Evolutionary conservation across 495 filamentous ascomycete species (phyloP).

Genomic region (Sabuloglossum arenarium): DNA sequence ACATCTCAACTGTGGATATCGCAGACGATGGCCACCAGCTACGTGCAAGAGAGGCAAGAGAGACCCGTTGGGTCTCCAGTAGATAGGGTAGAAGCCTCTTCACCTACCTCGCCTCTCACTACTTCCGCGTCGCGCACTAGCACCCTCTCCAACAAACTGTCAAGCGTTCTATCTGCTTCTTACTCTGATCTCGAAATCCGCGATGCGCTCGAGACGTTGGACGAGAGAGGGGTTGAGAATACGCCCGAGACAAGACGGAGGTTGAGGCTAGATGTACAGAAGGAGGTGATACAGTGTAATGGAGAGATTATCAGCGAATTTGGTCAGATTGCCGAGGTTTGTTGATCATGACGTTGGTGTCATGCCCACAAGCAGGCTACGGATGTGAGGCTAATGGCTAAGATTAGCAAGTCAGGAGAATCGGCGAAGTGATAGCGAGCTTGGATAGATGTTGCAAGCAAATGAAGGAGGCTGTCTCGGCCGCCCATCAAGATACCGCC

Average conservation of each 20-base stretch:
- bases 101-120: background rate
- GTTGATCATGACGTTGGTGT: background rate
- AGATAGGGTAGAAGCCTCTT: background rate
- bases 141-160: slow-evolving; percentile 54
- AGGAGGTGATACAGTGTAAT: slow-evolving; percentile 86
- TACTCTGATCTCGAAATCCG: slow-evolving; percentile 87
- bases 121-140: slow-evolving; percentile 17
- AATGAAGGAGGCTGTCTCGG: slow-evolving; percentile 54
- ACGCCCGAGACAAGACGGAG: slow-evolving; percentile 60
- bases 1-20: no score
- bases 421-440: slow-evolving; percentile 54
- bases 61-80: background rate
- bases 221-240: slow-evolving; percentile 49
- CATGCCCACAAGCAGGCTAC: background rate
- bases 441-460: slow-evolving; percentile 66
- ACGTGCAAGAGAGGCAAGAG: background rate
- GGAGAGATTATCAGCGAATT: slow-evolving; percentile 80
- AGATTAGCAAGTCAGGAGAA: slow-evolving; percentile 60
- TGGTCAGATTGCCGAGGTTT: slow-evolving; percentile 58
- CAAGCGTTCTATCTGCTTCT: slow-evolving; percentile 70
- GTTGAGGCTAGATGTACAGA: slow-evolving; percentile 67
- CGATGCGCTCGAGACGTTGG: slow-evolving; percentile 60
- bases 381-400: background rate
- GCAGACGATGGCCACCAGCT: background rate
- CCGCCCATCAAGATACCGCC: slow-evolving; percentile 52